Evolutionary conservation across 1,284 basidiomycete genomes (phyloP), one percentile per base, ranked within the genome.

Genomic region (Lentinula novae-zelandiae): DNA sequence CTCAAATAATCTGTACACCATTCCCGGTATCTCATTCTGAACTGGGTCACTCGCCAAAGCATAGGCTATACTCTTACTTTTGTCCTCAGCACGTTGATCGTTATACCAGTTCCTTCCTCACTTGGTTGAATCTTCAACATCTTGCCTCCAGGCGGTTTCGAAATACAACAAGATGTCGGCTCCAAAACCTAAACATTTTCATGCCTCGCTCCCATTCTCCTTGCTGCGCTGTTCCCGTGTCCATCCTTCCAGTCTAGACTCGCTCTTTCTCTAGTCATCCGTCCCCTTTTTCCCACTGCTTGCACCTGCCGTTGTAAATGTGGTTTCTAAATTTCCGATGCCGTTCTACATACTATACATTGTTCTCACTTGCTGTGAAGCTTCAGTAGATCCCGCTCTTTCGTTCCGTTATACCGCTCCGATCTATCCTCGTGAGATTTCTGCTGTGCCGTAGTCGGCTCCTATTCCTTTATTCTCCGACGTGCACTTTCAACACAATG

Each of bases 1-100:
- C 13, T 56, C 38, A 20, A 56, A 33, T 56, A 56, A 56, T 56
- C 20, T 56, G 54, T 56, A 56, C 51, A 34, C 51, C n/a, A 56
- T 46, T 10, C 44, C 54, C 54, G 9, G 22, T 17, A 22, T 8
- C n/a, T 40, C 8, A 40, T 53, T n/a, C 53, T 53, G 9, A 38
- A 6, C n/a, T 15, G 12, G 39, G 22, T 44, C 54, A 33, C 27
- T 42, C 31, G 44, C 44, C 44, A 22, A 46, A 8, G 8, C 52
- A 20, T 53, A 53, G 33, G 52, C 52, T 53, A 53, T 22, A 39
- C 8, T 39, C 20, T n/a, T 53, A 10, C 34, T 53, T 8, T 34
- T 53, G 15, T 34, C n/a, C 17, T 5, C 5, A 13, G 17, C 39
- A 20, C 17, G 52, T 20, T 20, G 52, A 53, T n/a, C 34, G 20